Evolutionary conservation across 1,139 yeast genomes (phyloP).

Genomic region (Arxiozyma telluris): DNA sequence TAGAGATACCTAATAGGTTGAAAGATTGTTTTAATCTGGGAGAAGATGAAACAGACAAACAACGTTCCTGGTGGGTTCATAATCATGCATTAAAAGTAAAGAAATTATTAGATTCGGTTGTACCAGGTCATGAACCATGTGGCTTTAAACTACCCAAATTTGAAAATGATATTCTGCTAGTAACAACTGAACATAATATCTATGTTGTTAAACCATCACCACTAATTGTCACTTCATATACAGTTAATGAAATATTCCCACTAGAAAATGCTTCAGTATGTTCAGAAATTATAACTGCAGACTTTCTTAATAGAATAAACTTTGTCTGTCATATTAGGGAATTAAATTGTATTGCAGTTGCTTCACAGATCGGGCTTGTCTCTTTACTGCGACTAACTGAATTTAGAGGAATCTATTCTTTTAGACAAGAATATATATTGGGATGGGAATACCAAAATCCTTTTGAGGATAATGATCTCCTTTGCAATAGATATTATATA

Average conservation of each 20-base stretch:
- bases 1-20: not conserved
- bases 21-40: not conserved
- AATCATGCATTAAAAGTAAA: constrained; percentile 17
- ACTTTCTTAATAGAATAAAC: constrained; percentile 37
- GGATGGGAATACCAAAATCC: constrained; percentile 22
- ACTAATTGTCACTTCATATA: constrained; percentile 39
- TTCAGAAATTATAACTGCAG: constrained; percentile 26
- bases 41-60: not conserved
- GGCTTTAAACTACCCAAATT: constrained; percentile 15
- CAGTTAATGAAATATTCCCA: constrained; percentile 35
- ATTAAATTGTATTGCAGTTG: constrained; percentile 43
- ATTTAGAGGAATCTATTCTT: constrained; percentile 45
- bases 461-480: not conserved
- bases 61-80: constrained; percentile 12
- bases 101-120: constrained; percentile 7
- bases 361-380: constrained; percentile 46
- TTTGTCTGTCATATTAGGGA: constrained; percentile 42
- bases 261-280: constrained; percentile 26
- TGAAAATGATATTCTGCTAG: constrained; percentile 16
- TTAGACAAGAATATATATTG: constrained; percentile 37
- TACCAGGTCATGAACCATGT: constrained; percentile 8
- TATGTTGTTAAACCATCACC: constrained; percentile 20
- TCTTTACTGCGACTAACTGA: constrained; percentile 45
- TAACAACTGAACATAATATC: constrained; percentile 15
- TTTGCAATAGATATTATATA: not conserved